phyloP scores from a whole-genome alignment of 2,329 filamentous ascomycete species.

The Monosporascus sp. region DNA sequence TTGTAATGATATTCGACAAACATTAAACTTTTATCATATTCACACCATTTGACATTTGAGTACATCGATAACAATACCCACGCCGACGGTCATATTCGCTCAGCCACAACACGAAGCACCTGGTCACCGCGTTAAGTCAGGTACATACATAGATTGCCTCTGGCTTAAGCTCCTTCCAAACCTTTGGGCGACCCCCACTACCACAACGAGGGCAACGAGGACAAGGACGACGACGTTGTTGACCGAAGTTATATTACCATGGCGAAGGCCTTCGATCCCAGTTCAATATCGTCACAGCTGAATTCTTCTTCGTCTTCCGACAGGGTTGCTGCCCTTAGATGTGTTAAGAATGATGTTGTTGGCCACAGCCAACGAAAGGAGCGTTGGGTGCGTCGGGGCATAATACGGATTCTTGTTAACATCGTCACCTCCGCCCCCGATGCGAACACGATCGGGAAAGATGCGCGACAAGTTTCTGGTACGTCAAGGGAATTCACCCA shows the following conservation, averaged over 20 bases:
- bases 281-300: constrained; percentile 20
- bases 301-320: constrained; percentile 46
- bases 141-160: too few relatives aligned
- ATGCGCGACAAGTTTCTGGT: constrained; percentile 25
- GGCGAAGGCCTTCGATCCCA: constrained; percentile 22
- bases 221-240: not conserved
- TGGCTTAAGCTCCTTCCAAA: not conserved
- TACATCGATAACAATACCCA: too few relatives aligned
- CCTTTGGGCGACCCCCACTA: not conserved
- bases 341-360: constrained; percentile 82
- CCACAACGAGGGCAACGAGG: not conserved
- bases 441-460: constrained; percentile 34
- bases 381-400: constrained; percentile 64
- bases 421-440: constrained; percentile 35
- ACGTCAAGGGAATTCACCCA: constrained; percentile 42
- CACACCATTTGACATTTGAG: too few relatives aligned
- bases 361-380: constrained; percentile 87
- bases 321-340: constrained; percentile 57
- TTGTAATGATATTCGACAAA: not conserved
- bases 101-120: not conserved
- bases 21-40: not conserved
- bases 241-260: not conserved
- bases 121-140: not conserved
- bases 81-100: not conserved
- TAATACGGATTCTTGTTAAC: constrained; percentile 54